Base-by-base conservation (phyloP, 176 grass and related monocot genomes). In the Oryza punctata region DNA sequence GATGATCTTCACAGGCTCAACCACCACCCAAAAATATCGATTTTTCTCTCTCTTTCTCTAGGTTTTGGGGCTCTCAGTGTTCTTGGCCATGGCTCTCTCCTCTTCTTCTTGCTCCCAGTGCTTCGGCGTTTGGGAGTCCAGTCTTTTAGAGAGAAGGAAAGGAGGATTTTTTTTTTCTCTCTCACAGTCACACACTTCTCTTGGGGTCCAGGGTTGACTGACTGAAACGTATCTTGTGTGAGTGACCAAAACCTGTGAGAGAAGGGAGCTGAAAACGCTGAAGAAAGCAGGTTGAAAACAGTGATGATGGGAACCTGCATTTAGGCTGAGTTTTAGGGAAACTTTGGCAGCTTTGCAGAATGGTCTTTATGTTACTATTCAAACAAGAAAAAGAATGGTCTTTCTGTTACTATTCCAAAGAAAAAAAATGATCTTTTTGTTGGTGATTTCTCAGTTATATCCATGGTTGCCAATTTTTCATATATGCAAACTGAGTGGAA, bases 121-220 rank as follows among this genome's bases (percentile, higher is more conserved):
- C 50, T 54, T 54, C 11, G 45, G 45, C 45, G 45, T 14, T 11
- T 10, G 43, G 10, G 43, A 3, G 43, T 45, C 43, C 14, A 50
- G 32, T 69, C 65, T 38, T 69, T 41, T 26, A 45, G 70, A 13
- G 2, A 23, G 68, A 18, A 3, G 3, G 1, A 15, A 21, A 8
- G 44, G 19, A 63, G 47, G 66, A 44, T 70, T 82, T 7, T 44
- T 78, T 82, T 57, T n/a, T 13, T 41, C 19, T 23, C 23, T 33
- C 52, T 10, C 84, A 54, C 40, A 37, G 6, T 7, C 35, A 38
- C 37, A 38, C 0, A 5, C 50, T 26, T 74, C 60, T 37, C 25
- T 47, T 61, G 68, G 45, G 57, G 50, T 78, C 44, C 59, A 67
- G 80, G 45, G 81, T 88, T 88, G 87, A 88, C 87, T 69, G 35